These are phyloP conservation scores for Gossypium aridum DNA, from an alignment of 441 rosid species.

Conservation along the genomic window DNA sequence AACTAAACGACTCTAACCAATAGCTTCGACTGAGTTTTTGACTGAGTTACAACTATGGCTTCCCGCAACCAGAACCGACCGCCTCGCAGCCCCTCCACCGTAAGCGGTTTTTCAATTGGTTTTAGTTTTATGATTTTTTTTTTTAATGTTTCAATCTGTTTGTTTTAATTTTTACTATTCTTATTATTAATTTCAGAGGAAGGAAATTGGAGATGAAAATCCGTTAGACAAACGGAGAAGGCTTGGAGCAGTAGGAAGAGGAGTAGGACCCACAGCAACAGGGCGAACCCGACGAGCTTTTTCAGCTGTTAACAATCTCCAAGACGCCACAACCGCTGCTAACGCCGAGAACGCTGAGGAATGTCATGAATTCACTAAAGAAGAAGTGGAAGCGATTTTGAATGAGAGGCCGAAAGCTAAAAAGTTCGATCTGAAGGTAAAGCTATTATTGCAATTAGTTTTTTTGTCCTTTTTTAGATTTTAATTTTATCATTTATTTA, in stretches of 20 bases:
- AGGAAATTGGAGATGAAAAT: constrained; percentile 36
- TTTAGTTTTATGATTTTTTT: neutral
- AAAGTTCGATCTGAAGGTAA: constrained; percentile 80
- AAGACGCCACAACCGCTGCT: constrained; percentile 29
- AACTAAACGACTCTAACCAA: neutral
- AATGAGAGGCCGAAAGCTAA: constrained; percentile 65
- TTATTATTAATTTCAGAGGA: constrained; percentile 40
- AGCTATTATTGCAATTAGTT: neutral
- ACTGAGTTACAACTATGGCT: constrained; percentile 34
- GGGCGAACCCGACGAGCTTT: constrained; percentile 55
- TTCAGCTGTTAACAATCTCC: constrained; percentile 39
- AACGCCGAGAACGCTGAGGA: constrained; percentile 34
- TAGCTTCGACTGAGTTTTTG: neutral
- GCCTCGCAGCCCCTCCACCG: constrained; percentile 68
- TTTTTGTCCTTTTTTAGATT: neutral
- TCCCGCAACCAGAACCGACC: constrained; percentile 79
- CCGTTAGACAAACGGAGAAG: constrained; percentile 64
- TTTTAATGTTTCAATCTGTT: neutral
- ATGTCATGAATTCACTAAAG: constrained; percentile 60
- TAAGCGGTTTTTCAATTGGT: constrained; percentile 19
- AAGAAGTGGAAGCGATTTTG: constrained; percentile 67
- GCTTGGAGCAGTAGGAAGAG: constrained; percentile 39
- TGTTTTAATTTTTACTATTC: neutral
- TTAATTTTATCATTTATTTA: neutral
- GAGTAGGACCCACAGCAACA: constrained; percentile 25